Evolutionary conservation across 1,139 yeast species (phyloP), one percentile per base, ranked within the genome.

Genomic region (Wickerhamiella infanticola): DNA sequence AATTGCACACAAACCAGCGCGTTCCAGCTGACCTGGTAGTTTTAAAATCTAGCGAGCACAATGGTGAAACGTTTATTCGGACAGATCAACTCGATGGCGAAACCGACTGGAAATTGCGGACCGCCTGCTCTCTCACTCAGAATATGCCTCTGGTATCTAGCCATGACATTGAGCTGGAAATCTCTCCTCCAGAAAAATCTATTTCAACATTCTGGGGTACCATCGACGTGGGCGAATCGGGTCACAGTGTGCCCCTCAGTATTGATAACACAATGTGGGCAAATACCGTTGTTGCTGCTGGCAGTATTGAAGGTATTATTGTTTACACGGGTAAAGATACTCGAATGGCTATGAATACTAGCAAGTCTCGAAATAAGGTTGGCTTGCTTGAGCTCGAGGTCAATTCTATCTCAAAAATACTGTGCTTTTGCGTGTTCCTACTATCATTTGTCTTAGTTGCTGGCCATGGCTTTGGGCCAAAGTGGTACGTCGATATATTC

Each of bases 11-110:
- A 58, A 94, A 83, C 55, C 77, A 75, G 45, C 73, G 98, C 48
- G 73, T 90, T 0, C 99, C 99, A 0, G 97, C 98, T 1, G 98
- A 93, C 61, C 72, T 86, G 77, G 67, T 93, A 2, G 64, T 93
- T 36, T 65, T 93, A 41, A 94, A 85, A 58, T 79, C 95, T 0
- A 79, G 88, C 43, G 96, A 88, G 58, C 61, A 64, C 18, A 60
- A 70, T 1, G 98, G 97, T 4, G 99, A 90, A 61, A 75, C 90
- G 1, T 93, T 93, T 58, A 83, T 93, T 53, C 82, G 94, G 57
- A 93, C 99, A 0, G 99, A 93, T 66, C 99, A 93, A 63, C 69
- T 93, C 46, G 99, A 93, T 62, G 99, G 99, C 56, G 99, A 93
- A 62, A 93, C 99, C 7, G 99, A 93, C 64, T 93, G 99, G 99